Percentiles rank a stretch among this genome's conserved stretches.
Conservation (phyloP, 306 rosid genomes). For the Ziziphus jujuba region DNA sequence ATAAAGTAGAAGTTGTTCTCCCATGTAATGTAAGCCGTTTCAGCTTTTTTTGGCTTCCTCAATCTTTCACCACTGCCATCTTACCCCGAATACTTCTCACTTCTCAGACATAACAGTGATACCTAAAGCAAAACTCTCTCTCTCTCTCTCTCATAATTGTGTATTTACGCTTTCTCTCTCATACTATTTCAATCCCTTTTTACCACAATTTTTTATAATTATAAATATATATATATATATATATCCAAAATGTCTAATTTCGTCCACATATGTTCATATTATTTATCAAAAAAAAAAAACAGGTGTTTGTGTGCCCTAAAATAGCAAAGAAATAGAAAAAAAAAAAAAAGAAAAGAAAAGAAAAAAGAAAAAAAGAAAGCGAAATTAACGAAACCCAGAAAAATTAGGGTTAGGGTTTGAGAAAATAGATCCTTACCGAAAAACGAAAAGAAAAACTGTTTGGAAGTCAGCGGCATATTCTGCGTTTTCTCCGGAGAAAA, state of each 20-base stretch:
- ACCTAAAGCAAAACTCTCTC: constrained; percentile 27
- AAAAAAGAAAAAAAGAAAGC: neutral
- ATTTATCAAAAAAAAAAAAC: no score
- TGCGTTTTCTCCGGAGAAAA: no score
- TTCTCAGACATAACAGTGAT: constrained; percentile 44
- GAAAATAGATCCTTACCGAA: no score
- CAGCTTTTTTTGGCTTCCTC: constrained; percentile 21
- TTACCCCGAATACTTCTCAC: constrained; percentile 44
- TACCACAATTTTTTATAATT: neutral
- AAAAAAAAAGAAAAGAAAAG: no score
- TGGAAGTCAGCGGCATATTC: no score
- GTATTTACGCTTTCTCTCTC: neutral
- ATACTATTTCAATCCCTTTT: neutral
- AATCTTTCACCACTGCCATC: constrained; percentile 31
- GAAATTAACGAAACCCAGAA: no score
- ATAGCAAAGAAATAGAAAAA: no score
- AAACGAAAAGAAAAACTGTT: no score
- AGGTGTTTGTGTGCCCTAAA: no score
- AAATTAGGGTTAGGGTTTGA: no score
- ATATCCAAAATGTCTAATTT: neutral
- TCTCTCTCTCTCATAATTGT: neutral
- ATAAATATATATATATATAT: neutral
- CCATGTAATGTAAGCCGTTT: constrained; percentile 40
- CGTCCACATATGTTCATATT: no score
- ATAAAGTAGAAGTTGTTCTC: constrained; percentile 4